Conservation (phyloP, 176 grass and related monocot species). For the Phoenix dactylifera region DNA sequence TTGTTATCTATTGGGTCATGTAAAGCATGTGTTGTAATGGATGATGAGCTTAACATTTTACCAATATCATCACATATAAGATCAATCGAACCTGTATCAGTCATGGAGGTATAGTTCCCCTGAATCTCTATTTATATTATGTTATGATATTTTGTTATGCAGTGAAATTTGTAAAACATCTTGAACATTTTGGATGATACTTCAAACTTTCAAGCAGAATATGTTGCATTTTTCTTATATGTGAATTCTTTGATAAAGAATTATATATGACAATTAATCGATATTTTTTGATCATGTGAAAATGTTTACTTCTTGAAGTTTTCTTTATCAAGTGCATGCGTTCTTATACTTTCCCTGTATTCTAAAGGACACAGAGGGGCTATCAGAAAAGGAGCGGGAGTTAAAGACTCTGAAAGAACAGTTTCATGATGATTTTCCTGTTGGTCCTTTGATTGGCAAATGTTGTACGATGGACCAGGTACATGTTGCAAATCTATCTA, state of each 20-base stretch:
- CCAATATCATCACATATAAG: slow-evolving; percentile 84
- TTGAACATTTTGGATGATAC: too few relatives aligned
- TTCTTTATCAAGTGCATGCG: background rate
- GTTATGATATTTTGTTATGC: too few relatives aligned
- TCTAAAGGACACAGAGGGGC: slow-evolving; percentile 65
- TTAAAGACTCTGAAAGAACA: slow-evolving; percentile 82
- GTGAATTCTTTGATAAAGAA: too few relatives aligned
- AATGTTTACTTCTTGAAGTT: too few relatives aligned
- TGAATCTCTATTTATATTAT: too few relatives aligned
- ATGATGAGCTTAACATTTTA: slow-evolving; percentile 93
- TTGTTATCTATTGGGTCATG: slow-evolving; percentile 79
- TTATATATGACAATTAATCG: too few relatives aligned
- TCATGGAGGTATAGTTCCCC: slow-evolving; percentile 38
- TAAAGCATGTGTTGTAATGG: slow-evolving; percentile 92
- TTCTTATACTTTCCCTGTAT: slow-evolving; percentile 1
- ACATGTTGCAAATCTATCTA: background rate
- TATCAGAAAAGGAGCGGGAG: slow-evolving; percentile 73
- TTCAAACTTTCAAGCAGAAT: too few relatives aligned
- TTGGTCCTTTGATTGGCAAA: slow-evolving; percentile 89
- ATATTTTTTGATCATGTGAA: too few relatives aligned
- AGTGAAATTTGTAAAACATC: too few relatives aligned
- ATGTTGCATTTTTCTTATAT: too few relatives aligned
- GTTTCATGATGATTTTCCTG: slow-evolving; percentile 69
- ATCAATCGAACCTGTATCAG: slow-evolving; percentile 42
- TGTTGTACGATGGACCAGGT: slow-evolving; percentile 97